Evolutionary conservation across 2,329 filamentous ascomycete species (phyloP).

Genomic region (Aspergillus clavatus): DNA sequence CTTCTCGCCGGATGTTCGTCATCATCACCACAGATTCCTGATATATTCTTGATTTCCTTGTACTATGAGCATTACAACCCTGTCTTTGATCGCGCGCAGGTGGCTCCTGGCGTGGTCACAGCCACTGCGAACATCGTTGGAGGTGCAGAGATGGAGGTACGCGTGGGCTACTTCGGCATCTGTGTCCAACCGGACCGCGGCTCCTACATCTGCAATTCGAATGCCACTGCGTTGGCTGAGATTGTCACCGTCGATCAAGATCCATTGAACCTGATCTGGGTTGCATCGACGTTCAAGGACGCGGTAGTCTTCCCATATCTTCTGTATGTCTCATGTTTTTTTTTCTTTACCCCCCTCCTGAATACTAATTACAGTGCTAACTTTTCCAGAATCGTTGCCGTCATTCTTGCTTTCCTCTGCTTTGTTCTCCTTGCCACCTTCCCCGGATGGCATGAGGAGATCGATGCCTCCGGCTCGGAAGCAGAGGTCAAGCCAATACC

Average conservation of each 20-base stretch:
- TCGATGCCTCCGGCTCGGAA: conserved; percentile 73
- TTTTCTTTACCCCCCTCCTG: neutral
- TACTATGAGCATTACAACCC: conserved; percentile 90
- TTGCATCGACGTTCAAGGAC: conserved; percentile 95
- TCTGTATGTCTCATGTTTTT: conserved; percentile 75
- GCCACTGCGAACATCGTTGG: conserved; percentile 90
- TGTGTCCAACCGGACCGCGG: conserved; percentile 90
- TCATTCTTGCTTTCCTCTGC: conserved; percentile 94
- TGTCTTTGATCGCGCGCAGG: conserved; percentile 76
- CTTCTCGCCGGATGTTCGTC: conserved; percentile 94
- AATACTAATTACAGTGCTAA: neutral
- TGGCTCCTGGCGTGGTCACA: conserved; percentile 79
- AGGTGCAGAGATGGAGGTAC: conserved; percentile 74
- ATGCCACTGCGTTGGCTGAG: conserved; percentile 86
- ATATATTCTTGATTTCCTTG: conserved; percentile 96
- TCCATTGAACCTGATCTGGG: conserved; percentile 94
- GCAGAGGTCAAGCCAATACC: conserved; percentile 93
- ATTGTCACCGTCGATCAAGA: conserved; percentile 88
- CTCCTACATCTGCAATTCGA: conserved; percentile 92
- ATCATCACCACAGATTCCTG: conserved; percentile 87
- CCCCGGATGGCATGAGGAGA: conserved; percentile 93
- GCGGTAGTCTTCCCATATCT: conserved; percentile 97
- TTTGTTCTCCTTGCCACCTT: conserved; percentile 94
- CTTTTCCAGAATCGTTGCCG: conserved; percentile 75
- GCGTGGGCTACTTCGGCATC: conserved; percentile 97